Conservation (phyloP, 768 basidiomycete genomes). For the Tylopilus sp. region DNA sequence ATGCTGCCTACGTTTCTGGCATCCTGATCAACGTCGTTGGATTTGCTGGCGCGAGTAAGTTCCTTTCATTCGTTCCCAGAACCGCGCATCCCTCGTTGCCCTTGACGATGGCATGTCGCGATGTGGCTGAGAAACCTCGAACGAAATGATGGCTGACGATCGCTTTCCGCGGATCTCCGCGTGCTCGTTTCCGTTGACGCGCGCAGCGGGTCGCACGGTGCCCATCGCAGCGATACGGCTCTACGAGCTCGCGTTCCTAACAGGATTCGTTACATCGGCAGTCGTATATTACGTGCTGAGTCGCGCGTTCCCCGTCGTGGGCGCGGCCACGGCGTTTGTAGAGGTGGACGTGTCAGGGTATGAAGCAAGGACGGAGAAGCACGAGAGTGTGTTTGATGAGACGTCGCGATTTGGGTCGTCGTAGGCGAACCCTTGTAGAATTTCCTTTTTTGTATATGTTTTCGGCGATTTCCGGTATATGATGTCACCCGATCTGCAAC, state of each 20-base stretch:
- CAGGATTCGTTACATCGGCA: conserved; percentile 71
- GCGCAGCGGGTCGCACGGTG: conserved; percentile 53
- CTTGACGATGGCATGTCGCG: not conserved
- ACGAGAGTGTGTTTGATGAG: not conserved
- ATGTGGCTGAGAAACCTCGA: not conserved
- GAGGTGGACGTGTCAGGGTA: conserved; percentile 53
- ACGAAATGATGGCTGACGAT: not conserved
- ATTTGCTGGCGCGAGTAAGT: conserved; percentile 70
- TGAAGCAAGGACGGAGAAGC: not conserved
- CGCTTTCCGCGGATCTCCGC: not conserved
- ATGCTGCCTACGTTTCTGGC: conserved; percentile 64
- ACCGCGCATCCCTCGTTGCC: not conserved
- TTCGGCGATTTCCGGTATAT: conserved; percentile 22
- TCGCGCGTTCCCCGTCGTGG: conserved; percentile 56
- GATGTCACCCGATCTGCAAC: conserved; percentile 21
- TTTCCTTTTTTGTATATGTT: conserved; percentile 14
- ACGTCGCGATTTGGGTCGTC: too few species aligned
- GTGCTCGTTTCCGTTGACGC: not conserved
- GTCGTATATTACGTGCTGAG: conserved; percentile 62
- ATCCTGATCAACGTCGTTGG: conserved; percentile 82
- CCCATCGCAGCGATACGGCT: conserved; percentile 68
- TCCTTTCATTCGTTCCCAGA: not conserved
- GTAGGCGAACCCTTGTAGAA: too few species aligned
- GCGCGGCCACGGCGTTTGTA: conserved; percentile 44
- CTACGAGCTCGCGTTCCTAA: conserved; percentile 79